Conservation (phyloP, 2,329 filamentous ascomycete genomes). For the Alternaria tenuissima region DNA sequence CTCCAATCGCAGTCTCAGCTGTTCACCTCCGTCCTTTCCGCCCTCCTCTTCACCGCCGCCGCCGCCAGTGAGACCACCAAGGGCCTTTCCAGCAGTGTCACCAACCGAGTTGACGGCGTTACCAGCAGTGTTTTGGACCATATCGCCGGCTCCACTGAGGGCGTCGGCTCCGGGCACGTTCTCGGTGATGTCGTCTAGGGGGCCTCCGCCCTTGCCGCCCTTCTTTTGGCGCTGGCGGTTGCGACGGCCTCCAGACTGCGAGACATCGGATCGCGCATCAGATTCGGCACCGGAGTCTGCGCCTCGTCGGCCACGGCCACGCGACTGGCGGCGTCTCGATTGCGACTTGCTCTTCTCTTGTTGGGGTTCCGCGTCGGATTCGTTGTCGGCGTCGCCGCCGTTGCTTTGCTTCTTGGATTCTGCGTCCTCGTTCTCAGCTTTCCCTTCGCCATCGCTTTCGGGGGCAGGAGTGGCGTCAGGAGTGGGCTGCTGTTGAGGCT, state of each 20-base stretch:
- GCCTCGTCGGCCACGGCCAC: constrained; percentile 58
- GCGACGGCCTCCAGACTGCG: constrained; percentile 62
- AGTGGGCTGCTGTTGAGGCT: constrained; percentile 55
- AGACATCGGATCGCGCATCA: constrained; percentile 63
- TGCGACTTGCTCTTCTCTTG: constrained; percentile 55
- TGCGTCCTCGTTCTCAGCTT: constrained; percentile 54
- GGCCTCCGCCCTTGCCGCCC: constrained; percentile 56
- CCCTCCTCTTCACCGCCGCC: constrained; percentile 46
- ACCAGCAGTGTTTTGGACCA: constrained; percentile 65
- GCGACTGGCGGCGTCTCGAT: constrained; percentile 59
- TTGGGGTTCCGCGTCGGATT: constrained; percentile 56
- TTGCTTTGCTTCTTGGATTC: constrained; percentile 44
- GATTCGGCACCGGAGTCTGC: constrained; percentile 63
- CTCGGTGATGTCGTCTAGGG: constrained; percentile 65
- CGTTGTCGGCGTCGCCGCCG: constrained; percentile 44
- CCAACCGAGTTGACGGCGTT: constrained; percentile 60
- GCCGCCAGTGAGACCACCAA: constrained; percentile 59
- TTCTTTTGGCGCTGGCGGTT: constrained; percentile 63
- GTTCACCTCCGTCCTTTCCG: constrained; percentile 53
- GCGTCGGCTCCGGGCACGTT: constrained; percentile 61
- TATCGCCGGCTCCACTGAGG: constrained; percentile 61
- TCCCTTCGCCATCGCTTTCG: constrained; percentile 54
- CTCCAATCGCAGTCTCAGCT: constrained; percentile 65
- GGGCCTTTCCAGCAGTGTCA: constrained; percentile 53
- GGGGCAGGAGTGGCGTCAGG: constrained; percentile 58